Base-by-base conservation (phyloP, 768 basidiomycete genomes). In the Pholiota conissans region DNA sequence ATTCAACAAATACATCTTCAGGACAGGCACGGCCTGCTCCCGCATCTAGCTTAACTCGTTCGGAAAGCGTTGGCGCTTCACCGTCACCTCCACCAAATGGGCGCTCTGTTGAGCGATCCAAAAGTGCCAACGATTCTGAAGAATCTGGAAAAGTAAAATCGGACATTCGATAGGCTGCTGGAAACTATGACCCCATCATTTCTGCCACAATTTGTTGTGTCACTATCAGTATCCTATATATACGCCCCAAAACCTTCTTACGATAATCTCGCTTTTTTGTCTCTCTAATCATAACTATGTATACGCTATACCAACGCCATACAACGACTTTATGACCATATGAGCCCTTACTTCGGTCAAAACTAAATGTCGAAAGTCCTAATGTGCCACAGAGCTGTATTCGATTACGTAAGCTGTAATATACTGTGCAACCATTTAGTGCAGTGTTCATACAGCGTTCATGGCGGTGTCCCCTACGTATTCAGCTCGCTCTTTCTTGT, bases 61-160 rank as follows among this genome's bases (percentile, higher is more conserved):
- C 73, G 51, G 76, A 71, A 42, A 73, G 71, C 49, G 49, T 63
- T 37, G 63, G 63, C 42, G 58, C 63, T 49, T 65, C 73, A n/a
- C 64, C 70, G 18, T 55, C 68, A 48, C 56, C 70, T 45, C 63
- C 68, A 18, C 63, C 69, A 7, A 66, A 61, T 27, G 62, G 59
- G 14, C 61, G 65, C 29, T 37, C 47, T 29, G 54, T 58, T 42
- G 71, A 76, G 53, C 67, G 73, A 49, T 65, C 71, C 62, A 79
- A 79, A 59, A 76, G 74, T 57, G 63, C 59, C 8, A 70, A 62
- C 39, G 78, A 80, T 52, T 61, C 62, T 20, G 63, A 64, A 24
- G 66, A 67, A 47, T 24, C 60, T 50, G 59, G 54, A 20, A 74
- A 74, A 49, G 57, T 62, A 55, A 65, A 67, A 56, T 65, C 67